These are phyloP conservation scores for Fusarium austroafricanum DNA, from an alignment of 2,329 filamentous ascomycete genomes.

Conservation along the genomic window DNA sequence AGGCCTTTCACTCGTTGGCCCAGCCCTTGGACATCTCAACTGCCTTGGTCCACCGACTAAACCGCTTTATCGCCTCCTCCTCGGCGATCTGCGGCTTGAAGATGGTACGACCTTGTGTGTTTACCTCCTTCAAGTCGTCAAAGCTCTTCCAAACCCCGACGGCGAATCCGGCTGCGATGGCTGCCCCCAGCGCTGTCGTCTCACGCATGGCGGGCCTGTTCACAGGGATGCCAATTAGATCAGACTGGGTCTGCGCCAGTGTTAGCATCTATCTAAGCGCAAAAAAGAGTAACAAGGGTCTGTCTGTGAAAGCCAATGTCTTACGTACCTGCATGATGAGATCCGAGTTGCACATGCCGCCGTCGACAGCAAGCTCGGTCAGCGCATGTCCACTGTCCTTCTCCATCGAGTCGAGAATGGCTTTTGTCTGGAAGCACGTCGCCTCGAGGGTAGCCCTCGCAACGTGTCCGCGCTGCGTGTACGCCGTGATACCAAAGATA, in stretches of 20 bases:
- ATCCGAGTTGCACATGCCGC: constrained; percentile 84
- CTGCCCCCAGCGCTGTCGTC: constrained; percentile 83
- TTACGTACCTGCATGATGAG: constrained; percentile 75
- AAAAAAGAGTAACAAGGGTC: background rate
- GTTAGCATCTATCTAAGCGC: background rate
- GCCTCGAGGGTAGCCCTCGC: constrained; percentile 84
- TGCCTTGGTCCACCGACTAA: constrained; percentile 78
- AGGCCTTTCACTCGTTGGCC: constrained; percentile 54
- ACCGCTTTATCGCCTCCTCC: constrained; percentile 70
- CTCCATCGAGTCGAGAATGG: constrained; percentile 84
- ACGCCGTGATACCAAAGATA: constrained; percentile 81
- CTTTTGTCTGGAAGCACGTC: constrained; percentile 85
- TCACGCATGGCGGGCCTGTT: constrained; percentile 84
- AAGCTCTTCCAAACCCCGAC: constrained; percentile 80
- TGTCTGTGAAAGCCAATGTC: background rate
- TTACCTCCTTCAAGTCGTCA: constrained; percentile 77
- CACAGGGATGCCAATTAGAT: constrained; percentile 83
- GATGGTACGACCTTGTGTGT: constrained; percentile 73
- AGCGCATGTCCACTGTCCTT: constrained; percentile 81
- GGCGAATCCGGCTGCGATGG: constrained; percentile 84
- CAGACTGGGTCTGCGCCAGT: constrained; percentile 72
- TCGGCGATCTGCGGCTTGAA: constrained; percentile 75
- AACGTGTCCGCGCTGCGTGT: constrained; percentile 81
- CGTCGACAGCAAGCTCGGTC: constrained; percentile 81
- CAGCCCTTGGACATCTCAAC: constrained; percentile 84